These are phyloP conservation scores for Camelina laxa DNA, from an alignment of 345 rosid species.

Conservation along the genomic window DNA sequence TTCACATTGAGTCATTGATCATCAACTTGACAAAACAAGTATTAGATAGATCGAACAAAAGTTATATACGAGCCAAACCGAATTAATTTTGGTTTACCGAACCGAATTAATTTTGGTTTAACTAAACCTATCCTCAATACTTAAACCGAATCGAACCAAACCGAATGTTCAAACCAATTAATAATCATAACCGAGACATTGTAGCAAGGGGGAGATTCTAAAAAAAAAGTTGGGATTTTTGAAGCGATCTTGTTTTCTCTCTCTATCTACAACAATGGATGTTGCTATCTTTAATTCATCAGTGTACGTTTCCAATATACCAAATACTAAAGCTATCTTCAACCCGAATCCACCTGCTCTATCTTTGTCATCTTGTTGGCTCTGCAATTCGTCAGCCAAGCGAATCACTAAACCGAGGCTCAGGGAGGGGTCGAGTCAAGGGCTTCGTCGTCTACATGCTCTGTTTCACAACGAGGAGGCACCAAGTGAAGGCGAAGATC, in stretches of 20 bases:
- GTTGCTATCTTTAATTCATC: slow-evolving; percentile 52
- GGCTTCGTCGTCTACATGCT: slow-evolving; percentile 55
- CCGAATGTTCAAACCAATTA: not conserved
- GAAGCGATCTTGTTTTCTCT: slow-evolving; percentile 5
- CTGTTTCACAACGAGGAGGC: slow-evolving; percentile 49
- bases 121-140: no score
- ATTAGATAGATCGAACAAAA: not conserved
- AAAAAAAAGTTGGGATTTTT: slow-evolving; percentile 16
- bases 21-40: not conserved
- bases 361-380: slow-evolving; percentile 45
- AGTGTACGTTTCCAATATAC: slow-evolving; percentile 44
- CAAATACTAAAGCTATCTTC: slow-evolving; percentile 44
- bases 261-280: slow-evolving; percentile 51
- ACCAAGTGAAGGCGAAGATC: slow-evolving; percentile 53
- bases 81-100: not conserved
- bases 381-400: slow-evolving; percentile 37
- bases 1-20: not conserved
- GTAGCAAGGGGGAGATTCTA: not conserved
- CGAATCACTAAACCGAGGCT: slow-evolving; percentile 55
- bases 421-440: slow-evolving; percentile 35
- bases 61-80: no score
- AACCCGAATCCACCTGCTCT: slow-evolving; percentile 41
- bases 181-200: not conserved
- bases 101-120: not conserved
- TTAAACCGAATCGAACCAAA: not conserved